Base-by-base conservation (phyloP, 306 rosid species). In the Prunus padus region DNA sequence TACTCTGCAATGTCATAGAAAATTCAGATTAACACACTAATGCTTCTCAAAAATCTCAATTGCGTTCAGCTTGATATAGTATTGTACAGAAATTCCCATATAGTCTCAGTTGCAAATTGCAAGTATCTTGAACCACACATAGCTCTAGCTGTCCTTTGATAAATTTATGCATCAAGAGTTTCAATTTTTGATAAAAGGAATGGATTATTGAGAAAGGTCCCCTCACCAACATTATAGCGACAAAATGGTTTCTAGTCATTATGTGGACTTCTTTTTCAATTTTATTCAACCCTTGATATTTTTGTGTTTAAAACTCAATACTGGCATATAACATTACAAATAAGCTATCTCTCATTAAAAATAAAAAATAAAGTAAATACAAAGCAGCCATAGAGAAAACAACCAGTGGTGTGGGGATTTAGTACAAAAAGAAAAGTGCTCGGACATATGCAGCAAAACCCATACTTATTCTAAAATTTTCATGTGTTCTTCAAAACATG, bases 1-100 rank as follows among this genome's bases (percentile, higher is more conserved):
- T 73, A 72, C 65, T 84, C 97, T 92, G 93, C 77, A 82, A 76
- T 33, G 69, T n/a, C 45, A 54, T 23, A 45, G 68, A 33, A 59
- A 75, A 22, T 57, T 42, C 78, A 74, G 28, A 56, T 79, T n/a
- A 60, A 56, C 63, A 51, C 45, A 61, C 46, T 54, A 70, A 71
- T n/a, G 46, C 69, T 80, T 78, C 66, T 67, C 59, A 73, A 40
- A 56, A 72, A 71, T 69, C 70, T 74, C 69, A 64, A 62, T 22
- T 75, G 15, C 15, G 40, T 19, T 30, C 76, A 69, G n/a, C 50
- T 40, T 51, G 16, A 69, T 59, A 26, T 57, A 57, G 19, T 20
- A 4, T 14, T 62, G 15, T 15, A 74, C 44, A 46, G 8, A 66
- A 14, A 74, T 1, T 69, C 7, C 19, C 47, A 62, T 57, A 47